Conservation (phyloP, 164 flowering plant genomes). For the Kingdonia uniflora region DNA sequence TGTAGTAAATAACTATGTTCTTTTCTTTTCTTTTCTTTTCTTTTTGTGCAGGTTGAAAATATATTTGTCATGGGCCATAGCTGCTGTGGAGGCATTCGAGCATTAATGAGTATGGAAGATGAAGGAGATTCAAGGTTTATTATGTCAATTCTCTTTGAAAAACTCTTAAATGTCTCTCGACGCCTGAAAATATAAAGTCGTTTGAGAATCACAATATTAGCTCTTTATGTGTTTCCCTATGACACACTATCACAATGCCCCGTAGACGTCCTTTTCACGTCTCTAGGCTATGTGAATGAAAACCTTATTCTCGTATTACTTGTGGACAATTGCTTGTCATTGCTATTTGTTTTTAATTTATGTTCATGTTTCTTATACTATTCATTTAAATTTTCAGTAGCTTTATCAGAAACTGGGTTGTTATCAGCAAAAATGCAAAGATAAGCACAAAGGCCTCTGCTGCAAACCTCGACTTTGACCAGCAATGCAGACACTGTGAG, state of each 20-base stretch:
- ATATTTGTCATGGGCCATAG: slow-evolving; percentile 85
- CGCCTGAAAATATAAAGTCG: too few relatives aligned
- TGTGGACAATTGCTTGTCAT: not conserved
- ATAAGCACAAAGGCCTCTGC: slow-evolving; percentile 44
- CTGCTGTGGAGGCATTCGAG: slow-evolving; percentile 89
- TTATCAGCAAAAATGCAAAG: slow-evolving; percentile 56
- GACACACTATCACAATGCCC: too few relatives aligned
- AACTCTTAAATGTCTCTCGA: too few relatives aligned
- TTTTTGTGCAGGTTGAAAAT: slow-evolving; percentile 60
- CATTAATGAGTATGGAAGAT: slow-evolving; percentile 87
- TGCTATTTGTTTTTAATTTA: not conserved
- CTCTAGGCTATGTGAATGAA: not conserved
- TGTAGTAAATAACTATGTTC: not conserved
- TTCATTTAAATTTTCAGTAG: slow-evolving; percentile 33
- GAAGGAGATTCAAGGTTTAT: slow-evolving; percentile 53
- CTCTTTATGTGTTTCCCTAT: too few relatives aligned
- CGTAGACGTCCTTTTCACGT: too few relatives aligned
- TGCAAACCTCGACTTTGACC: slow-evolving; percentile 63
- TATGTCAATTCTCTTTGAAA: too few relatives aligned
- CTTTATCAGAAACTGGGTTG: slow-evolving; percentile 73
- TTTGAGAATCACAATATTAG: too few relatives aligned
- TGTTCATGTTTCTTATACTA: slow-evolving; percentile 10
- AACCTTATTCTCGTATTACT: not conserved
- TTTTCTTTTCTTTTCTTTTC: slow-evolving; percentile 8
- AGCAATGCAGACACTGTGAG: slow-evolving; percentile 88